Evolutionary conservation across 75 land plant genomes (phyloP), one percentile per base, ranked within the genome.

Genomic region (Pinus albicaulis): DNA sequence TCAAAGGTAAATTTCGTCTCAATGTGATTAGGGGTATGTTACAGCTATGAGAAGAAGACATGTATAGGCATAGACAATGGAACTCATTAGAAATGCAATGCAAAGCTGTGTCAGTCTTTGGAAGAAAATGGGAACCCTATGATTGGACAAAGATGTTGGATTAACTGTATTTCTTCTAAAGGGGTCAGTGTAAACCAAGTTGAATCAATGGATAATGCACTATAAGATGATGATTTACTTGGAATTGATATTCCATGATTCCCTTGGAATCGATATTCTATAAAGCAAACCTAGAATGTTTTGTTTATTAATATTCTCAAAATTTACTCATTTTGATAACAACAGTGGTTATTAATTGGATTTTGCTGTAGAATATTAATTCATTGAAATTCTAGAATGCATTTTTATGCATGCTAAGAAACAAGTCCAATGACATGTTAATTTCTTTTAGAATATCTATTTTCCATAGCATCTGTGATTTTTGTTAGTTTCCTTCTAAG

Each of bases 91-190:
- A 88, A 55, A 76, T 74, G 15, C 99, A 96, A 77, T 83, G 80
- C 70, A 82, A 86, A 44, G 86, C 85, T 0, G 95, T 84, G 2
- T 62, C 74, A 31, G 82, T 71, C 58, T 97, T 97, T 77, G 75
- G 77, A 2, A 76, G 65, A 75, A 89, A 83, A 44, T 97, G 99
- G 99, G 88, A 83, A 20, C 87, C 84, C n/a, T 87, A 85, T 79
- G 99, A 97, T 66, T 94, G 98, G 99, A 97, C 99, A 77, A 91
- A 88, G 61, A 86, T 86, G 73, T 80, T 94, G 13, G 55, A 80
- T 44, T 89, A 82, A 79, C 80, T 80, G 84, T 14, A 74, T 83
- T 82, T 41, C 74, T 79, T 59, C 80, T 82, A 70, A 79, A 79
- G 28, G 59, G 85, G 34, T 80, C 62, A 14, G 80, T 86, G 34